Conservation (phyloP, 352 stramenopile species). For the Pythium aphanidermatum region DNA sequence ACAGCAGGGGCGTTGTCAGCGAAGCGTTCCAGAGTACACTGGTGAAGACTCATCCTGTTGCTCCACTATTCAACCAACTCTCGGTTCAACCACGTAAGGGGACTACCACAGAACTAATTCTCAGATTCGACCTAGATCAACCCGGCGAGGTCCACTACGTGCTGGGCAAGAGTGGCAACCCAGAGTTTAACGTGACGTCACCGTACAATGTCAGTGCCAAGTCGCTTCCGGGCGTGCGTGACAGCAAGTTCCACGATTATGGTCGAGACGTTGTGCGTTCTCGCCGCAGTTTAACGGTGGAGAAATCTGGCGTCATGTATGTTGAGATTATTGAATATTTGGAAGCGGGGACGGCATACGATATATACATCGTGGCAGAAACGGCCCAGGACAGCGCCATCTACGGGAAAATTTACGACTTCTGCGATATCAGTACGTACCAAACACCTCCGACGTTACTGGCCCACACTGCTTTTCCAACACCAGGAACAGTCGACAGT, state of each 20-base stretch:
- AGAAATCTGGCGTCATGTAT: slow-evolving; percentile 19
- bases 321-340: slow-evolving; percentile 63
- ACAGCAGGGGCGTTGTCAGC: slow-evolving; percentile 47
- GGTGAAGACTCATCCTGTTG: slow-evolving; percentile 37
- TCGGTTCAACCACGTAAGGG: slow-evolving; percentile 44
- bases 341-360: slow-evolving; percentile 49
- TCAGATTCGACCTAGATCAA: slow-evolving; percentile 46
- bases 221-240: slow-evolving; percentile 22
- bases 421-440: slow-evolving; percentile 51
- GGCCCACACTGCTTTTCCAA: slow-evolving; percentile 56
- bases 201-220: slow-evolving; percentile 75
- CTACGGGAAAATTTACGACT: slow-evolving; percentile 42
- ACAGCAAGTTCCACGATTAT: slow-evolving; percentile 51
- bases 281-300: slow-evolving; percentile 33
- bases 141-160: slow-evolving; percentile 75
- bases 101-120: slow-evolving; percentile 67
- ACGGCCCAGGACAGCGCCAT: slow-evolving; percentile 41
- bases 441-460: slow-evolving; percentile 57
- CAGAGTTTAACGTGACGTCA: slow-evolving; percentile 64
- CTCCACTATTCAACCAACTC: slow-evolving; percentile 43
- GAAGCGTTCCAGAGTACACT: slow-evolving; percentile 25
- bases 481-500: slow-evolving; percentile 33
- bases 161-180: slow-evolving; percentile 42
- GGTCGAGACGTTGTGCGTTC: slow-evolving; percentile 46
- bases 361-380: slow-evolving; percentile 58